A percentile compares a stretch with the other conserved stretches of the same genome.
Evolutionary conservation across 768 basidiomycete genomes (phyloP).

Genomic region (Serendipita sp.): DNA sequence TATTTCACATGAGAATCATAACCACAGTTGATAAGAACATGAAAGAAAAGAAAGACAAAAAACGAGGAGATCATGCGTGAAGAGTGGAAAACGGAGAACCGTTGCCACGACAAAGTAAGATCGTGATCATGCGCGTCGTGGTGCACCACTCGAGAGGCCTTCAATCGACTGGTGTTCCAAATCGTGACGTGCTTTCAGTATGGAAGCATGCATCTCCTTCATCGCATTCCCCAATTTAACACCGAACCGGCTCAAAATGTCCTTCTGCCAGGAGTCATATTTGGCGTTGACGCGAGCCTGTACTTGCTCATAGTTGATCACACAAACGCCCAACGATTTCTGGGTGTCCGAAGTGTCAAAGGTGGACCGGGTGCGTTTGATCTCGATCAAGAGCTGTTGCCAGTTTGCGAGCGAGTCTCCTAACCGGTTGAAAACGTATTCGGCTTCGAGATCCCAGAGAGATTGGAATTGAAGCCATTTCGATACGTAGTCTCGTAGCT

Average conservation of each 20-base stretch:
- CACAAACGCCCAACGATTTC: conserved; percentile 80
- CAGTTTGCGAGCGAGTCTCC: conserved; percentile 87
- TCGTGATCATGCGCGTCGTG: conserved; percentile 32
- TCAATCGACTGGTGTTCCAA: conserved; percentile 95
- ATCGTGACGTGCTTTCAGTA: conserved; percentile 86
- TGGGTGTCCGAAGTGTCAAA: conserved; percentile 95
- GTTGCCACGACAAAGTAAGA: background rate
- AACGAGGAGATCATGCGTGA: background rate
- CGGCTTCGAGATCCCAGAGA: conserved; percentile 93
- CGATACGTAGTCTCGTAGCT: conserved; percentile 77
- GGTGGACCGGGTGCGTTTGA: conserved; percentile 89
- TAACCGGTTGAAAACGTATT: conserved; percentile 88
- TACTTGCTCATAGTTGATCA: conserved; percentile 96
- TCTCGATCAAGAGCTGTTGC: conserved; percentile 92
- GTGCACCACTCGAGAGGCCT: conserved; percentile 48
- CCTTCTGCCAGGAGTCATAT: conserved; percentile 96
- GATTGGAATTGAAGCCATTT: conserved; percentile 99
- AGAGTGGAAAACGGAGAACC: background rate
- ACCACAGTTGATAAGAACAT: background rate
- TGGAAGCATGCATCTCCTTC: conserved; percentile 93
- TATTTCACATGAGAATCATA: background rate
- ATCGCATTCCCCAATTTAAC: conserved; percentile 84
- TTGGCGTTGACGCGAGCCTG: conserved; percentile 96
- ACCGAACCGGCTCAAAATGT: conserved; percentile 84
- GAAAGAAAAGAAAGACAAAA: conserved; percentile 3